Evolutionary conservation across 164 flowering plant species (phyloP), one percentile per base, ranked within the genome.

Genomic region (Tetracentron sinense): DNA sequence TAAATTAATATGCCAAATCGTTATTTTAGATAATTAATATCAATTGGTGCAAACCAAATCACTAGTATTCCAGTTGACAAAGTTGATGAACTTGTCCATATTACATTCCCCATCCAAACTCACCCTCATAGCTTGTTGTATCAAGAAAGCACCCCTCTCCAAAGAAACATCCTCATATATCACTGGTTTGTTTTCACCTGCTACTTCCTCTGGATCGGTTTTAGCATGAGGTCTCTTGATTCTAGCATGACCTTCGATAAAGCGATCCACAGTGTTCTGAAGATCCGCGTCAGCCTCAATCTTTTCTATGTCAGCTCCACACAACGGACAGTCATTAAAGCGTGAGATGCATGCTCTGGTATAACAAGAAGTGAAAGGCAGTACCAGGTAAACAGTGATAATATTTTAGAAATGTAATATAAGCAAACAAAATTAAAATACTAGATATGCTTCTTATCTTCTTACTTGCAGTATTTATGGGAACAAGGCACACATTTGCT

Each of bases 71-170:
- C 26, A 23, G 57, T 3, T 31, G 3, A 26, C 15, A 53, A 53
- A 0, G 1, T 7, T 62, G 1, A 62, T 35, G 33, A 31, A 31
- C 29, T 33, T 21, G 33, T 50, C 26, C 4, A 27, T 8, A 5
- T 30, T 31, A 61, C 52, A 27, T 26, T 11, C 19, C 50, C 58
- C n/a, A 22, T 10, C 31, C 6, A 23, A 69, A 78, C 88, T 80
- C 56, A 94, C 99, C 86, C 96, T 85, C 96, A 94, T 90, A 65
- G 97, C 99, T 69, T 94, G 97, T 68, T 91, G 96, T 70, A 94
- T 90, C 86, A 94, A 76, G 78, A 94, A 93, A 74, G 97, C 72
- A 65, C 97, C 98, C 70, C 97, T 83, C 70, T 93, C 97, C 76
- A 93, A 54, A 25, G 98, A 93, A 15, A 89, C 96, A 74, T 94